Conservation (phyloP, 202 grass and related monocot genomes). For the Sporobolus alterniflorus region DNA sequence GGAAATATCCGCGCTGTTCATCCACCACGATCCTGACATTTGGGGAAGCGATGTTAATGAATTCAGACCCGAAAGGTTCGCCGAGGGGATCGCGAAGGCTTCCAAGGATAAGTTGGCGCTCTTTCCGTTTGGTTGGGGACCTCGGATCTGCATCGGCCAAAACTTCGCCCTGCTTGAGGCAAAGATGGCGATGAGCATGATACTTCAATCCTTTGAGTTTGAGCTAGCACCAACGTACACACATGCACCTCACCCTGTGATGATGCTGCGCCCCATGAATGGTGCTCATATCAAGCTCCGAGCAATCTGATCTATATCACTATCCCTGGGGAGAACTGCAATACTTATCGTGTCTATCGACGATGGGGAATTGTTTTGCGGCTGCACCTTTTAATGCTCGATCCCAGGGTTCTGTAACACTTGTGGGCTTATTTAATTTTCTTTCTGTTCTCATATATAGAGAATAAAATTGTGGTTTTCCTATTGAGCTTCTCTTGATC, state of each 20-base stretch:
- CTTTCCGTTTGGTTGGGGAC: slow-evolving; percentile 58
- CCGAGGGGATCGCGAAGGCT: slow-evolving; percentile 29
- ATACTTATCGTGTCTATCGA: not conserved
- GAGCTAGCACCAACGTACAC: slow-evolving; percentile 53
- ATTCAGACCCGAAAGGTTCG: not conserved
- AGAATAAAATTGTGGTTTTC: not conserved
- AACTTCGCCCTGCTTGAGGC: slow-evolving; percentile 60
- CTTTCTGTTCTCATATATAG: not conserved
- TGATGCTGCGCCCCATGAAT: slow-evolving; percentile 56
- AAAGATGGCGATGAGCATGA: slow-evolving; percentile 48
- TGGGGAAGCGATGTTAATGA: slow-evolving; percentile 44
- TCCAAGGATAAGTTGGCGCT: slow-evolving; percentile 42
- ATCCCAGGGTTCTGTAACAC: no score
- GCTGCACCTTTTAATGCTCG: not conserved
- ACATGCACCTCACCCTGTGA: slow-evolving; percentile 43
- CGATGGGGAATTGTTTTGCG: not conserved
- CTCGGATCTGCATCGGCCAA: slow-evolving; percentile 57
- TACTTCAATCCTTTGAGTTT: slow-evolving; percentile 57
- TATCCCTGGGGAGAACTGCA: not conserved
- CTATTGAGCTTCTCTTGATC: not conserved
- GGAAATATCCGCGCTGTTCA: slow-evolving; percentile 21
- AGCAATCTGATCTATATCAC: slow-evolving; percentile 6
- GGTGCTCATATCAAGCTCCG: slow-evolving; percentile 39
- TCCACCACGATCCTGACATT: slow-evolving; percentile 47
- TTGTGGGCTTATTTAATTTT: not conserved